Evolutionary conservation across 1,284 basidiomycete species (phyloP).

Genomic region (Mycena sp.): DNA sequence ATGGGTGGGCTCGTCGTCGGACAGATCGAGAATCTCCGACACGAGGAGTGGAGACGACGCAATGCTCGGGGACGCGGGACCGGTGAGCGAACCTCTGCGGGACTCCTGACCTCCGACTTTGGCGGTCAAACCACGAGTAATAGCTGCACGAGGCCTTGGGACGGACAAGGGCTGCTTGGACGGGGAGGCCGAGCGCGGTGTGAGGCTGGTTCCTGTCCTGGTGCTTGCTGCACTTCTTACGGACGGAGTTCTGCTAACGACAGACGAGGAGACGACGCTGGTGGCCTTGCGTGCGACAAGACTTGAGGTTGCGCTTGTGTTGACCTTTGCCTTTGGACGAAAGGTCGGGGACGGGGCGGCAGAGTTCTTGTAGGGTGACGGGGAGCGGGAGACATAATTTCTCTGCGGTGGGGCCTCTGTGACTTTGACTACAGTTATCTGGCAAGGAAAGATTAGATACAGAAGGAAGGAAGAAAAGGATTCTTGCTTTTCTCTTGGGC

Average conservation of each 20-base stretch:
- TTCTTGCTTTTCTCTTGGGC: conserved; percentile 27
- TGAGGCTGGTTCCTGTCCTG: conserved; percentile 35
- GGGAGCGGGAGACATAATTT: conserved; percentile 51
- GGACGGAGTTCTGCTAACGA: conserved; percentile 36
- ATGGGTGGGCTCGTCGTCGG: conserved; percentile 41
- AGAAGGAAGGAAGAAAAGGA: not conserved
- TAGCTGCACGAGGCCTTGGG: conserved; percentile 19
- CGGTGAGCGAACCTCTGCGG: conserved; percentile 22
- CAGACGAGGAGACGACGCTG: conserved; percentile 42
- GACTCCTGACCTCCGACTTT: conserved; percentile 12
- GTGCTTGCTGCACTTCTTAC: conserved; percentile 38
- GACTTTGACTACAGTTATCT: conserved; percentile 58
- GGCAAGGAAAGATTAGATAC: conserved; percentile 1
- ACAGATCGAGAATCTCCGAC: conserved; percentile 36
- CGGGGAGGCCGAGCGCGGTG: conserved; percentile 31
- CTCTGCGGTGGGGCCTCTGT: conserved; percentile 32
- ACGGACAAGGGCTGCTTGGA: conserved; percentile 18
- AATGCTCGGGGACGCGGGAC: conserved; percentile 17
- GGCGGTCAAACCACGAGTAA: conserved; percentile 23
- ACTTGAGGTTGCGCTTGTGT: conserved; percentile 57
- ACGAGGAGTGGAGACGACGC: conserved; percentile 14
- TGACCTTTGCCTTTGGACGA: conserved; percentile 71
- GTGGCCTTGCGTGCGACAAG: conserved; percentile 55
- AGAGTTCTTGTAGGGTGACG: conserved; percentile 63
- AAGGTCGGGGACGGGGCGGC: conserved; percentile 49